These are phyloP conservation scores for Veloporphyrellus conicus DNA, from an alignment of 1,284 basidiomycete species.

Conservation along the genomic window DNA sequence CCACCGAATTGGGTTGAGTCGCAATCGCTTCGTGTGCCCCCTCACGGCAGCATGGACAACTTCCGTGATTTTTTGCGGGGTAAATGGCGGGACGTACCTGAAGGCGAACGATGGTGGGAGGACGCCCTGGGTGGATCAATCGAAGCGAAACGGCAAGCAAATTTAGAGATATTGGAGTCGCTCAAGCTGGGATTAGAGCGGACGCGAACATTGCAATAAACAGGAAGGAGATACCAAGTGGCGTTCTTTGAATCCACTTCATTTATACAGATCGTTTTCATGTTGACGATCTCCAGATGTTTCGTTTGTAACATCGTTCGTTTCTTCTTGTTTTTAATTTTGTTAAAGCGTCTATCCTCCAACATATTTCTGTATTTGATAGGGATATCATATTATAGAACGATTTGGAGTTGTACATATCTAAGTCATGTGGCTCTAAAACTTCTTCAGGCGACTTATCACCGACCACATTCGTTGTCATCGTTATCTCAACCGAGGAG, in stretches of 20 bases:
- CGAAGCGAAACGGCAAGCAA: constrained; percentile 43
- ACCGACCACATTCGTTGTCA: no score
- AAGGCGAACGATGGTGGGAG: constrained; percentile 63
- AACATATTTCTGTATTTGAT: no score
- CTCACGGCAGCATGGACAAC: constrained; percentile 37
- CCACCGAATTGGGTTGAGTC: constrained; percentile 52
- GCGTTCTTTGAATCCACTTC: not conserved
- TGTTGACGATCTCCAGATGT: no score
- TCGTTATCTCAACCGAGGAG: no score
- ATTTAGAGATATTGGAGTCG: constrained; percentile 41
- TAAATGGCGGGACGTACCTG: constrained; percentile 54
- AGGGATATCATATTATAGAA: no score
- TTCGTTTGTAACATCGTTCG: no score
- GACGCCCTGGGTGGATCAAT: constrained; percentile 47
- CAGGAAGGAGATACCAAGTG: not conserved
- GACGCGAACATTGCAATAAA: constrained; percentile 8
- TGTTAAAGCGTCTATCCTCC: no score
- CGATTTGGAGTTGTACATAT: no score
- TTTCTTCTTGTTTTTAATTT: no score
- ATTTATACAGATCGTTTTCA: not conserved
- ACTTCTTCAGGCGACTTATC: no score
- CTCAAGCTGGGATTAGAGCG: constrained; percentile 46
- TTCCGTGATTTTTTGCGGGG: constrained; percentile 47
- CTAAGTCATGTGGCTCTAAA: no score
- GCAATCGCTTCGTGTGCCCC: constrained; percentile 36